Base-by-base conservation (phyloP, 148 eudicot genomes). In the Chenopodium berlandieri region DNA sequence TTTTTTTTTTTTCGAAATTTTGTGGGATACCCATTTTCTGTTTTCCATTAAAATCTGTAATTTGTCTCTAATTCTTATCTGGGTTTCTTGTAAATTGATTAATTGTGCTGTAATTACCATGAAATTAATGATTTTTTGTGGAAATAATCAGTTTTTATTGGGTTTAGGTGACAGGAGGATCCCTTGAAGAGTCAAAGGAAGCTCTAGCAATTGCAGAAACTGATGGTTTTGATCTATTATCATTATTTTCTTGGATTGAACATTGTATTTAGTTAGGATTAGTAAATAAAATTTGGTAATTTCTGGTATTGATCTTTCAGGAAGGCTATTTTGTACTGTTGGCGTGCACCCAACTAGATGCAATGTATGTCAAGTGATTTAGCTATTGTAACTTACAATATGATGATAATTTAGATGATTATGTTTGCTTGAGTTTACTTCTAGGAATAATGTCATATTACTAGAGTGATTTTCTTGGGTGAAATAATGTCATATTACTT, bases 281-380 rank as follows among this genome's bases (percentile, higher is more conserved):
- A 37, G 13, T 60, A 46, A 7, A 71, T 50, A 50, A 50, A 9
- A 10, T 44, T 71, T 73, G 17, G 10, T 77, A 32, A 81, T 73
- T 40, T 34, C 14, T 73, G 70, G 44, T 81, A 14, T 32, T 32
- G n/a, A 7, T 78, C 32, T 84, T 82, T 87, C 89, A 96, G 99
- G 95, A 65, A 85, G 98, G 84, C 91, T 96, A 73, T 96, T 96
- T 85, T 96, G 98, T 81, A 96, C 99, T 19, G 98, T 96, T 83
- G 99, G 99, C 48, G 99, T 96, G 85, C 99, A 96, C 85, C 99
- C 99, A 12, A 96, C 99, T 82, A 87, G 99, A 92, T 96, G 99
- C 85, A 90, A 88, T 17, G 99, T 96, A 86, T 73, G 83, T 85
- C 64, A 7, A 48, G 50, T 73, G 31, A 46, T 44, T 2, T 70